Base-by-base conservation (phyloP, 2,329 filamentous ascomycete species). In the Cercospora sp. region DNA sequence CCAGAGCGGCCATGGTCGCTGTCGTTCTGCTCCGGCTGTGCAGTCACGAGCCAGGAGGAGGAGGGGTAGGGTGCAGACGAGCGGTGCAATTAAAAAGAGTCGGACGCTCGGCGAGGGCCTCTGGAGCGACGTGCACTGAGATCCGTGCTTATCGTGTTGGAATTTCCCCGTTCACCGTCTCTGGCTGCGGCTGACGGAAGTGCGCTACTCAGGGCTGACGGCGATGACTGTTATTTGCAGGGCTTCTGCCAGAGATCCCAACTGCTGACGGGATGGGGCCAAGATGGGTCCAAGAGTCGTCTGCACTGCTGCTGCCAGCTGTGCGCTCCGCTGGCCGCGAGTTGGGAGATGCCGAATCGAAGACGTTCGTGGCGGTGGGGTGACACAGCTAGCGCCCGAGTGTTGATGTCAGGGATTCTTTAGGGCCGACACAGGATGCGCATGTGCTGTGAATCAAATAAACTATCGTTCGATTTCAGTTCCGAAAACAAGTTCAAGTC, bases 1-100 rank as follows among this genome's bases (percentile, higher is more conserved):
- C 95, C 79, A 99, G 89, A 86, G 97, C 91, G 74, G 94, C 93
- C 95, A 99, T 98, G 76, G 73, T 86, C 59, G 68, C 42, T 18
- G 36, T 45, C 20, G 26, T 23, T 61, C 31, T 62, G 28, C 45
- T 48, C 59, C 26, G 55, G 18, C 45, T 40, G 36, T 62, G 42
- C 55, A 59, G 36, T 62, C 55, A 57, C 31, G 26, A 31, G 57
- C 58, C 45, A 28, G 59, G 16, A 10, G 31, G 20, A 48, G 53
- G 16, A 51, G 36, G 36, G 48, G 23, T 18, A 23, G 48, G 20
- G 66, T 33, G 36, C 62, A 63, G 58, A 65, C 62, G 60, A 45
- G 23, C 33, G 66, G 61, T 40, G 36, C 30, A 31, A 60, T 59
- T 31, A 33, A 59, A 65, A 60, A 65, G 53, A 23, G 55, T 20